Evolutionary conservation across 805 yeast species (phyloP).

Genomic region (Metschnikowia proteae): DNA sequence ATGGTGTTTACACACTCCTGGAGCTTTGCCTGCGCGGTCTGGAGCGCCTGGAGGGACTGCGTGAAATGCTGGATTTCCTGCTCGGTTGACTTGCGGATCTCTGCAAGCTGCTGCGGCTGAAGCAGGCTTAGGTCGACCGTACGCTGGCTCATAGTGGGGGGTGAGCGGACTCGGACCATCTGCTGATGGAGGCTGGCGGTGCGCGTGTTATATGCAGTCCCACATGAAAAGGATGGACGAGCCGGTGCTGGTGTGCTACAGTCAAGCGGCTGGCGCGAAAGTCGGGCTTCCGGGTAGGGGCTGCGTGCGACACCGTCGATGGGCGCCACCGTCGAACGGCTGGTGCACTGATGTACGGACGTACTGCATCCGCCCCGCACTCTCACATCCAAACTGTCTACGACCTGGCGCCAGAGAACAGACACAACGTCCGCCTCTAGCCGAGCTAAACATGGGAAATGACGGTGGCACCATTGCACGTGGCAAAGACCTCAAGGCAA

Average conservation of each 20-base stretch:
- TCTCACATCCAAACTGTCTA: background rate
- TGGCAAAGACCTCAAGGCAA: slow-evolving; percentile 46
- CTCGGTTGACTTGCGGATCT: slow-evolving; percentile 78
- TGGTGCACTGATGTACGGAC: no score
- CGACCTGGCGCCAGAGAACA: no score
- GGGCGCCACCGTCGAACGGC: no score
- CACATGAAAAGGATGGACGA: no score
- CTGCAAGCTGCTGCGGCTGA: slow-evolving; percentile 78
- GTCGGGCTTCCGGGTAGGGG: no score
- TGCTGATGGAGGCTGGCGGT: background rate
- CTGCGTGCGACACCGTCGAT: no score
- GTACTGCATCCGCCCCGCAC: no score
- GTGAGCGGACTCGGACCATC: background rate
- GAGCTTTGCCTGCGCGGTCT: slow-evolving; percentile 77
- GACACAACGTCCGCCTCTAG: no score
- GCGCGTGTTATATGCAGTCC: background rate
- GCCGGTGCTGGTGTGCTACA: no score
- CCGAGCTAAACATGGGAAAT: slow-evolving; percentile 29
- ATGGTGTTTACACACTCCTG: slow-evolving; percentile 76
- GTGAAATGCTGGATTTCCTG: slow-evolving; percentile 83
- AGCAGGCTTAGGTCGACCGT: slow-evolving; percentile 62
- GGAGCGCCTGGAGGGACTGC: slow-evolving; percentile 77
- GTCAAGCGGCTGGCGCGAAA: no score
- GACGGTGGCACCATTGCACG: slow-evolving; percentile 75
- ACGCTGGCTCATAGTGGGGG: slow-evolving; percentile 16